Evolutionary conservation across 768 basidiomycete species (phyloP).

Genomic region (Kwoniella sp.): DNA sequence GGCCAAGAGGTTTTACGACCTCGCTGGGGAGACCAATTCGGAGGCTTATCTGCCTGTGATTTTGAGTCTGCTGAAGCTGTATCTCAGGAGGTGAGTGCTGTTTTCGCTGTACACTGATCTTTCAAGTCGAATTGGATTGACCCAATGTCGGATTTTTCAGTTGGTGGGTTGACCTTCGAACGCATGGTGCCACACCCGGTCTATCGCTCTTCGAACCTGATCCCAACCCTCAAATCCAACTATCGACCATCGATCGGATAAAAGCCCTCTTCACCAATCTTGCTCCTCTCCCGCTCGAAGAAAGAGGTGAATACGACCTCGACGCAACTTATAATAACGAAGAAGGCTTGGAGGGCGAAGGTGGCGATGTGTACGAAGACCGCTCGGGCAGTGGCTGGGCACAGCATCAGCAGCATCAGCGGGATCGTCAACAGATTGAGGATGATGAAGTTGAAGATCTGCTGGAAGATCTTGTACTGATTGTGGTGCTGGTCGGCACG

Average conservation of each 20-base stretch:
- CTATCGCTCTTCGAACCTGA: slow-evolving; percentile 38
- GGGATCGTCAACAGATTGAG: slow-evolving; percentile 50
- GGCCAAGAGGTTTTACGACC: slow-evolving; percentile 93
- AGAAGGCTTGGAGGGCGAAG: slow-evolving; percentile 17
- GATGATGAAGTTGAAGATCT: slow-evolving; percentile 76
- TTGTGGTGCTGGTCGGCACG: slow-evolving; percentile 71
- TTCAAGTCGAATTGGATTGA: background rate
- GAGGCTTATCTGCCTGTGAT: slow-evolving; percentile 88
- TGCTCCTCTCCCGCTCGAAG: background rate
- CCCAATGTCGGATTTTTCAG: slow-evolving; percentile 14
- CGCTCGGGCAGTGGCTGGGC: slow-evolving; percentile 3
- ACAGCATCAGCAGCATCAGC: background rate
- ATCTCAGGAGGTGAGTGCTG: slow-evolving; percentile 67
- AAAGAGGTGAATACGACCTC: slow-evolving; percentile 3
- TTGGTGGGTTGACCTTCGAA: slow-evolving; percentile 43
- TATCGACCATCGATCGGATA: slow-evolving; percentile 34
- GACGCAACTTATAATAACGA: background rate
- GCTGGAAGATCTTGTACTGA: slow-evolving; percentile 78
- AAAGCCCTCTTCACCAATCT: slow-evolving; percentile 29
- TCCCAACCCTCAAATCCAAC: slow-evolving; percentile 3
- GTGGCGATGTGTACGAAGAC: slow-evolving; percentile 15
- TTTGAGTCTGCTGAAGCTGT: slow-evolving; percentile 78
- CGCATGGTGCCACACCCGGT: slow-evolving; percentile 38
- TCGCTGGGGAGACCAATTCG: slow-evolving; percentile 79
- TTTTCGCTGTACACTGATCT: too few species aligned